Conservation (phyloP, 2,329 filamentous ascomycete species). For the Penicillium sp. region DNA sequence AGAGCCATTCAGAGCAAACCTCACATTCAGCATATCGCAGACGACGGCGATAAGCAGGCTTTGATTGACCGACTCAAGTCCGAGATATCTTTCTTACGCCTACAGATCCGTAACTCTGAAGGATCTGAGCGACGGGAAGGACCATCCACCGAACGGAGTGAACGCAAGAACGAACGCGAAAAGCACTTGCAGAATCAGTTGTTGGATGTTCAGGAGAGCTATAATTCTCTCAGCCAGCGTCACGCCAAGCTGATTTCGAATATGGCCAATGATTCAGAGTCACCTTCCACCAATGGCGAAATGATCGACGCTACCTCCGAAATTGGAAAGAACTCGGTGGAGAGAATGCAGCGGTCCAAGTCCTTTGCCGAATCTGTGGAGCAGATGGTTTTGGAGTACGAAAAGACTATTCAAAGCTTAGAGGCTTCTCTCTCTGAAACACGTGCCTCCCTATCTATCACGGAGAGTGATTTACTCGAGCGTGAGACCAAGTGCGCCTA, state of each 20-base stretch:
- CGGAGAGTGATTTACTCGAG: slow-evolving; percentile 83
- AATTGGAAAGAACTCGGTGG: slow-evolving; percentile 73
- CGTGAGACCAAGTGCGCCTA: slow-evolving; percentile 93
- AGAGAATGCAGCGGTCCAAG: slow-evolving; percentile 88
- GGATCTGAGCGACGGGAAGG: slow-evolving; percentile 58
- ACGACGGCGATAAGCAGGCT: slow-evolving; percentile 91
- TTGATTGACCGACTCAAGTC: slow-evolving; percentile 90
- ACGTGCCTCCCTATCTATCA: slow-evolving; percentile 74
- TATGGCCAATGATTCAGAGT: slow-evolving; percentile 78
- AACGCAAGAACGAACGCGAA: slow-evolving; percentile 80
- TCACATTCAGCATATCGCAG: slow-evolving; percentile 82
- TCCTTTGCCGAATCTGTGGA: slow-evolving; percentile 95
- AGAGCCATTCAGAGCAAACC: slow-evolving; percentile 97
- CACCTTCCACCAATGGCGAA: slow-evolving; percentile 36
- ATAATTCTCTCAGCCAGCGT: slow-evolving; percentile 82
- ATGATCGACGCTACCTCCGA: slow-evolving; percentile 52
- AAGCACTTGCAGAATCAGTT: slow-evolving; percentile 90
- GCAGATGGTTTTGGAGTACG: slow-evolving; percentile 93
- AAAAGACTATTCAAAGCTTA: slow-evolving; percentile 93
- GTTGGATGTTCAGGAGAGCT: slow-evolving; percentile 90
- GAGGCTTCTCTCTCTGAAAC: slow-evolving; percentile 91
- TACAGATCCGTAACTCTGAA: slow-evolving; percentile 87
- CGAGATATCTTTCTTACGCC: slow-evolving; percentile 87
- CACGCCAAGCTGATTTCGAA: slow-evolving; percentile 96
- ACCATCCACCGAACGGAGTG: slow-evolving; percentile 66